Base-by-base conservation (phyloP, 306 rosid genomes). In the Glycine soja region DNA sequence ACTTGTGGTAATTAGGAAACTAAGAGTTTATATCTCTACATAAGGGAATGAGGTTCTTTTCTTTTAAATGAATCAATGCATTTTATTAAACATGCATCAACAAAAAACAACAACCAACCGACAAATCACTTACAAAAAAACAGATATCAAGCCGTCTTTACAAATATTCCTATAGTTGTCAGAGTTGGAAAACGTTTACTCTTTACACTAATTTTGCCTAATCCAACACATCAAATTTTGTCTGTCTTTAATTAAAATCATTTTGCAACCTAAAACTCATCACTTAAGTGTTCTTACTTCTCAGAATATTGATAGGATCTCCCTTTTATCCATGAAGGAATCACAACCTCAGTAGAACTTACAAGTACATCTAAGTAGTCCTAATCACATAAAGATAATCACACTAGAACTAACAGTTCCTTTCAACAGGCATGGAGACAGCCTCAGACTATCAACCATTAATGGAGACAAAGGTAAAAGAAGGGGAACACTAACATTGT, bases 81-180 rank as follows among this genome's bases (percentile, higher is more conserved):
- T 36, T 61, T 72, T 19, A 40, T 13, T 50, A 50, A 80, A 40
- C 73, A 62, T 62, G 30, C 34, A 80, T 13, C 36, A 24, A 72
- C 47, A 61, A 80, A 80, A n/a, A 48, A 47, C 53, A 58, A 64
- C 12, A 42, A 42, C 57, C 57, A 30, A 71, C 43, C 40, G 48
- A 45, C 64, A 30, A 71, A 59, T 61, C 83, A 70, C n/a, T 62
- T 61, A 16, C 78, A n/a, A 62, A 72, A 67, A 62, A 72, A 47
- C 40, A 81, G 64, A 57, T 75, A 68, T 67, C 68, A 34, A 9
- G 7, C 61, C 73, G 54, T 11, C 53, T 42, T 32, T 77, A 30
- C 62, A 71, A 52, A 71, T 76, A 64, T 65, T 71, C 70, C 53
- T n/a, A 70, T 24, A 83, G 38, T 15, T 76, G 85, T 24, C 65